Evolutionary conservation across 1,139 yeast species (phyloP).

Genomic region (Candida neerlandica): DNA sequence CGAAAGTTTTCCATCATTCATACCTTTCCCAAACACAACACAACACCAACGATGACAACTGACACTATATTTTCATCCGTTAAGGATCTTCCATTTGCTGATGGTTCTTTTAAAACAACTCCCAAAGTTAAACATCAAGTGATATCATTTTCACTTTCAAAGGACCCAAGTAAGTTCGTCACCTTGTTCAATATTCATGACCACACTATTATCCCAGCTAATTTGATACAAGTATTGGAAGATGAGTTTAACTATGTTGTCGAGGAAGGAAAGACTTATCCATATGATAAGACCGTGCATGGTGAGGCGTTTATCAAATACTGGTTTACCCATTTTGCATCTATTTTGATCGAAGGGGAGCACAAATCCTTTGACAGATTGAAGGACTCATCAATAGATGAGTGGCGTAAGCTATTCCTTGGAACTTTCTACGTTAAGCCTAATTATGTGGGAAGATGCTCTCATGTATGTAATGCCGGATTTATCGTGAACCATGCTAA

Average conservation of each 20-base stretch:
- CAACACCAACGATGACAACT: constrained; percentile 7
- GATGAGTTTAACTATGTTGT: constrained; percentile 48
- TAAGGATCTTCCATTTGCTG: constrained; percentile 39
- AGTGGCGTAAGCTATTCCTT: constrained; percentile 49
- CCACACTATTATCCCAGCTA: constrained; percentile 33
- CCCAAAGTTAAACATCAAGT: constrained; percentile 28
- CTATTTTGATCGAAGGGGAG: constrained; percentile 47
- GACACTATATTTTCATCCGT: constrained; percentile 14
- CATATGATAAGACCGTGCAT: constrained; percentile 32
- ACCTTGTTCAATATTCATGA: constrained; percentile 40
- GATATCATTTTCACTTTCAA: constrained; percentile 29
- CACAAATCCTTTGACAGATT: constrained; percentile 18
- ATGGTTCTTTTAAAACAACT: constrained; percentile 23
- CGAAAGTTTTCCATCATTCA: not conserved
- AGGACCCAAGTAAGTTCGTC: constrained; percentile 30
- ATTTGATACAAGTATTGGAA: constrained; percentile 33
- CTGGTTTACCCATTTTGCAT: constrained; percentile 51
- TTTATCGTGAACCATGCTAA: constrained; percentile 59
- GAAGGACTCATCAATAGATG: constrained; percentile 16
- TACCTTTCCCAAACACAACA: not conserved
- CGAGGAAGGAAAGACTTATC: constrained; percentile 55
- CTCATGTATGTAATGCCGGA: constrained; percentile 82
- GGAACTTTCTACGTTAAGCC: constrained; percentile 81
- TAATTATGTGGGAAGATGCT: constrained; percentile 74
- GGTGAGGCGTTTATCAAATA: constrained; percentile 38